Evolutionary conservation across 345 rosid genomes (phyloP), one percentile per base, ranked within the genome.

Genomic region (Hibiscus trionum): DNA sequence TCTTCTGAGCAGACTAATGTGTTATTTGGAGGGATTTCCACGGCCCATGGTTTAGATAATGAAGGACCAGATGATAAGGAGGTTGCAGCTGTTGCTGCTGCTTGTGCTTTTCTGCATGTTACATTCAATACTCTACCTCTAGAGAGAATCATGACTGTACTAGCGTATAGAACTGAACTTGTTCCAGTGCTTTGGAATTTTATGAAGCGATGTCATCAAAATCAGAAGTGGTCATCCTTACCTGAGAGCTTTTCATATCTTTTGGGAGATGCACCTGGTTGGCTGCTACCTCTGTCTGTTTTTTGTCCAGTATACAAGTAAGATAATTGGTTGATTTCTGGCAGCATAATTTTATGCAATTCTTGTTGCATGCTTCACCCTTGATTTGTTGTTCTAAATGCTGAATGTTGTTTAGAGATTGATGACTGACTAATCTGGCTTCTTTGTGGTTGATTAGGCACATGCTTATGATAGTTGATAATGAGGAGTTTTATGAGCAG

Each of bases 221-320:
- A 83, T 74, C 86, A 87, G 72, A 90, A 84, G 66, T 92, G 99
- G 99, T 80, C 91, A 74, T 74, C 88, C 72, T 80, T 87, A 74
- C 84, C 87, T 66, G 86, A 79, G 76, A 83, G 77, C 67, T 77
- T 83, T 71, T 82, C 86, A 75, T 85, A 84, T 81, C 86, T 85
- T 66, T 85, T 91, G 44, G 91, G 85, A 72, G 98, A 95, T 83
- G 88, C 85, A 21, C 94, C 98, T 73, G 97, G 96, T 69, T 93
- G 99, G 99, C 87, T 95, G 44, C 76, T 95, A 71, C 98, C 98
- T 61, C 84, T 95, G 72, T 86, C 87, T 69, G 99, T 95, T 78
- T 95, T 95, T 74, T 95, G 99, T 80, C 99, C 99, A 60, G 88
- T 95, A 61, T 95, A 90, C 81, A 95, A 92, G 99, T 92, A 85